These are phyloP conservation scores for Cordyceps cateniannulata DNA, from an alignment of 2,329 filamentous ascomycete genomes.

Conservation along the genomic window DNA sequence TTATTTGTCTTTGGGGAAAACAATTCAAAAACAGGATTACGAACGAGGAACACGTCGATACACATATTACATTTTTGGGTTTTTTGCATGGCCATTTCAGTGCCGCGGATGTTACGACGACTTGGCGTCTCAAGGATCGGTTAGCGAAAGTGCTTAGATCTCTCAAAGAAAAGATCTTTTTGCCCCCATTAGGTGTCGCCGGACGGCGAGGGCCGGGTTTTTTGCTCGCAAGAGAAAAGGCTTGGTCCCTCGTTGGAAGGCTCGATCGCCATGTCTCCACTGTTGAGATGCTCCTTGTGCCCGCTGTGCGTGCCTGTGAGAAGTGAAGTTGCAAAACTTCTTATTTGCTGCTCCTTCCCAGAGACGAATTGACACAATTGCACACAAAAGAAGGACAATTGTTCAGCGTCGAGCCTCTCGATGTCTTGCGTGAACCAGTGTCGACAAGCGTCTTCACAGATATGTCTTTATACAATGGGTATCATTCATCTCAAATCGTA, in stretches of 20 bases:
- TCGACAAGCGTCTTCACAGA: neutral
- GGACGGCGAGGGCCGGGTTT: conserved; percentile 37
- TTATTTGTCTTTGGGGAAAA: conserved; percentile 9
- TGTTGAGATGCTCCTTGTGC: conserved; percentile 17
- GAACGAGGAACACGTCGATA: conserved; percentile 6
- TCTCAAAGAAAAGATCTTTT: conserved; percentile 52
- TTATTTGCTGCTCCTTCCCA: neutral
- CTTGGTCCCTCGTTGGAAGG: conserved; percentile 35
- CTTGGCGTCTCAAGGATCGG: conserved; percentile 50
- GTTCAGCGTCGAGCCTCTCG: neutral
- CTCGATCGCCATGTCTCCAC: conserved; percentile 77
- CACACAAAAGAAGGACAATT: neutral
- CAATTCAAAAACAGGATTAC: conserved; percentile 3
- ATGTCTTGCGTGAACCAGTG: neutral
- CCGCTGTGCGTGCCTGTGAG: conserved; percentile 21
- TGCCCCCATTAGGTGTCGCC: conserved; percentile 78
- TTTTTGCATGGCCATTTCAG: conserved; percentile 16
- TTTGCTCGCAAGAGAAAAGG: conserved; percentile 46
- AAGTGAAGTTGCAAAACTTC: neutral
- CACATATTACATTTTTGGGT: conserved; percentile 16
- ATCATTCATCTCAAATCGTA: conserved; percentile 11
- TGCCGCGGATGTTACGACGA: conserved; percentile 28
- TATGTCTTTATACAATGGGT: conserved; percentile 1
- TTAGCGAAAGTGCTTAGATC: conserved; percentile 53
- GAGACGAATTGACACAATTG: neutral